Percentiles rank a stretch among this genome's conserved stretches.
Evolutionary conservation across 306 rosid species (phyloP).

Genomic region (Glycine latifolia): DNA sequence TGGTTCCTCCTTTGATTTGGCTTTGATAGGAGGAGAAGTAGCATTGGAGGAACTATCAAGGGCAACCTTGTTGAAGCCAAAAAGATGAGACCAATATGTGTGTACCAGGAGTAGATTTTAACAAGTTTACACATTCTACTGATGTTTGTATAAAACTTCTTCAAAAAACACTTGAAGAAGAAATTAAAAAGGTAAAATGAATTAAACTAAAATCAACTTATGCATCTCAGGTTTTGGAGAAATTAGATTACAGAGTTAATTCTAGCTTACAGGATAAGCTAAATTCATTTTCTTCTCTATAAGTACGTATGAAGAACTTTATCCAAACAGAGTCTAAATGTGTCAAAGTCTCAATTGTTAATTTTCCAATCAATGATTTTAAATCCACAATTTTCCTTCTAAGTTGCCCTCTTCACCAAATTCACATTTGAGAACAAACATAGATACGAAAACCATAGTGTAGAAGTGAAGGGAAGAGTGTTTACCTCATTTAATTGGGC

Average conservation of each 20-base stretch:
- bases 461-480: slow-evolving; percentile 25
- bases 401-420: neutral
- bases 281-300: neutral
- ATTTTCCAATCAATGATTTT: slow-evolving; percentile 16
- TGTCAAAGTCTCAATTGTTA: neutral
- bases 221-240: neutral
- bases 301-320: neutral
- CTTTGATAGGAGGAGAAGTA: slow-evolving; percentile 41
- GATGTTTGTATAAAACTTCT: neutral
- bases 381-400: neutral
- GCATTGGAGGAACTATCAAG: slow-evolving; percentile 61
- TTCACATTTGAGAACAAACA: slow-evolving; percentile 42
- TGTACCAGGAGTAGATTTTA: neutral
- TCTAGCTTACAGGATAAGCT: neutral
- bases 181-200: neutral
- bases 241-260: neutral
- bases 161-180: neutral
- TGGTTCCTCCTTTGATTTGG: slow-evolving; percentile 54
- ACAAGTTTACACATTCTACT: neutral
- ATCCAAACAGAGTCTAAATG: neutral
- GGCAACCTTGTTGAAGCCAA: slow-evolving; percentile 69
- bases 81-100: slow-evolving; percentile 45
- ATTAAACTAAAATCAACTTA: neutral
- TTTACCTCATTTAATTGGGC: slow-evolving; percentile 68
- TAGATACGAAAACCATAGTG: neutral